Percentiles rank a stretch among this genome's conserved stretches.
Evolutionary conservation across 75 land plant species (phyloP).

Genomic region (Sequoiadendron giganteum): DNA sequence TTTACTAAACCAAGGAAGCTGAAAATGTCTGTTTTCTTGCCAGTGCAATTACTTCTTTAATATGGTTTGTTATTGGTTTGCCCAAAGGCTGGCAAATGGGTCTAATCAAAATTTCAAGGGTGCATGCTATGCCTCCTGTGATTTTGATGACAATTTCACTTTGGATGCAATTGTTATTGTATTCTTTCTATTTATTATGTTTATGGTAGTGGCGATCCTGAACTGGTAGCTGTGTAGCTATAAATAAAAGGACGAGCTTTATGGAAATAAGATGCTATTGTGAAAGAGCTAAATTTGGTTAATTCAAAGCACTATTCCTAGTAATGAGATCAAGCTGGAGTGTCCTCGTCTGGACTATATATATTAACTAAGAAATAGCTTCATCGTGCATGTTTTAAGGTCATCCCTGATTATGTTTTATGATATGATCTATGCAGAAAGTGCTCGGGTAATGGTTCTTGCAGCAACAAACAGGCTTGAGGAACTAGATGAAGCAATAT

Average conservation of each 20-base stretch:
- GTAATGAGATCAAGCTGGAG: neutral
- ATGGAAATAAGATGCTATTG: neutral
- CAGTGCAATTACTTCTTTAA: too few species aligned
- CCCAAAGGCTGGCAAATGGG: neutral
- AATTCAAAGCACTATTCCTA: neutral
- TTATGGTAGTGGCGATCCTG: neutral
- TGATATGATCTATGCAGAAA: conserved; percentile 40
- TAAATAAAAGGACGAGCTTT: neutral
- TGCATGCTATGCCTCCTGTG: neutral
- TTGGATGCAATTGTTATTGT: neutral
- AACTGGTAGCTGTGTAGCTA: neutral
- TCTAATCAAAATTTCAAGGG: neutral
- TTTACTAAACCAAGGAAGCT: too few species aligned
- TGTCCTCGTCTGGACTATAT: neutral
- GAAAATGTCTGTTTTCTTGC: too few species aligned
- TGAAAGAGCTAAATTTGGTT: neutral
- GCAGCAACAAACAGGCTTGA: conserved; percentile 99
- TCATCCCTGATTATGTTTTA: neutral
- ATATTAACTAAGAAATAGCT: neutral
- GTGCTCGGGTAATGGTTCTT: conserved; percentile 95
- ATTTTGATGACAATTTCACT: neutral
- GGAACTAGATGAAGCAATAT: conserved; percentile 97
- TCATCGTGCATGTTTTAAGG: neutral
- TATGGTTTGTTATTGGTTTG: neutral
- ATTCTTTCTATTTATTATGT: neutral